Evolutionary conservation across 106 monocot genomes (phyloP), one percentile per base, ranked within the genome.

Genomic region (Alisma plantagoaquatica): DNA sequence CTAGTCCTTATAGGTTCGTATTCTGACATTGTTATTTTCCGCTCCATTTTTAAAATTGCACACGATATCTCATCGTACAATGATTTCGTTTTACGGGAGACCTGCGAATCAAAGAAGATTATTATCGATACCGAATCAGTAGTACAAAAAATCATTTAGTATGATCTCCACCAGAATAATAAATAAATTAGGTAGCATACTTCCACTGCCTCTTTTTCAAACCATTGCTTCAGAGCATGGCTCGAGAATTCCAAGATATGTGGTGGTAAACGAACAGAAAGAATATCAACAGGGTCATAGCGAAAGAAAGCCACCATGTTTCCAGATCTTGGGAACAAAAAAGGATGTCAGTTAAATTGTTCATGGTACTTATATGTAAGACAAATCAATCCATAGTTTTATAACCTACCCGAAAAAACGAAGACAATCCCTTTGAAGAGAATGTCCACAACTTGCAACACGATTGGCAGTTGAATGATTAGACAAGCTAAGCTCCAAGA

Each of bases 401-500:
- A 38, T 38, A 38, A 7, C 9, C 14, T 85, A 96, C 96, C 96
- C 88, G 62, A 68, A 96, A 63, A 89, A 96, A 0, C 81, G 84
- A 58, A 96, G 81, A 51, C 96, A 96, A 31, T 96, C 96, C 64
- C 67, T 84, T 46, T 83, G 88, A 2, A 96, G 68, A 67, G 96
- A 96, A 66, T 96, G 96, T 2, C 96, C 96, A 75, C 96, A 96
- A 56, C 75, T 73, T 29, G 96, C 88, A 60, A 85, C 47, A 53
- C 89, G 88, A 43, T 96, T 89, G 29, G 84, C 89, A 53, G 78
- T 81, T 55, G 77, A 57, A 54, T 81, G 77, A 69, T 78, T 78
- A 24, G 84, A 96, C 66, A 96, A 89, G 45, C 96, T 84, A 46
- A 96, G 96, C 61, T 96, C 96, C 72, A 96, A 69, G 54, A 96